phyloP scores from a whole-genome alignment of 23 red algal species.

The Cyanidiococcus yangmingshanensis region DNA sequence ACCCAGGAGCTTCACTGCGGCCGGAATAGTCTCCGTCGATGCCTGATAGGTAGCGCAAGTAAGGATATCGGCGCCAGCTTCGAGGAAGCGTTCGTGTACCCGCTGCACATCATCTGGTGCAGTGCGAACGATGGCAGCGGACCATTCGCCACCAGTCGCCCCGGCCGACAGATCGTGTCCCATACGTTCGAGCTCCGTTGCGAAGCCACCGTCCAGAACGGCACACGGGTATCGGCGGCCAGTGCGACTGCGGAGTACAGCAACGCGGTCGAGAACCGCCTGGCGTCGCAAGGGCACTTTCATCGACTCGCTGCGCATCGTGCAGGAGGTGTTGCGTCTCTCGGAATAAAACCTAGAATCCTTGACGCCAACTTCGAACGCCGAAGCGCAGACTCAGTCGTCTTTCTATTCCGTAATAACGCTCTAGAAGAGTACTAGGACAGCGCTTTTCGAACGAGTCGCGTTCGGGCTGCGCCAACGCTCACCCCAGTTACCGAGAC shows the following conservation, averaged over 20 bases:
- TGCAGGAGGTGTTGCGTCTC: too few species aligned
- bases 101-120: conserved; percentile 15
- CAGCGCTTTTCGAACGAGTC: too few species aligned
- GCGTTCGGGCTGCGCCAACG: too few species aligned
- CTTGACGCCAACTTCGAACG: too few species aligned
- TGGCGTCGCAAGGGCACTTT: not conserved
- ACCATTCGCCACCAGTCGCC: conserved; percentile 6
- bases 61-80: conserved; percentile 24
- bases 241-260: not conserved
- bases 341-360: too few species aligned
- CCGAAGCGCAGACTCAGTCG: too few species aligned
- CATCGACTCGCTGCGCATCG: too few species aligned
- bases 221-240: not conserved
- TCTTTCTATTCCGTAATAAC: too few species aligned
- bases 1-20: conserved; percentile 5
- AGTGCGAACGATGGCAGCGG: conserved; percentile 13
- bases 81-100: conserved; percentile 16
- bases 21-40: not conserved
- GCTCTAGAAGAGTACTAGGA: too few species aligned
- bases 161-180: conserved; percentile 19
- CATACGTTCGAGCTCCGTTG: conserved; percentile 21
- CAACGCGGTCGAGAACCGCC: not conserved
- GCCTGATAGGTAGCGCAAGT: conserved; percentile 26
- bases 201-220: conserved; percentile 24
- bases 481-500: too few species aligned